Evolutionary conservation across 257 asterid genomes (phyloP).

Genomic region (Solanum piurae): DNA sequence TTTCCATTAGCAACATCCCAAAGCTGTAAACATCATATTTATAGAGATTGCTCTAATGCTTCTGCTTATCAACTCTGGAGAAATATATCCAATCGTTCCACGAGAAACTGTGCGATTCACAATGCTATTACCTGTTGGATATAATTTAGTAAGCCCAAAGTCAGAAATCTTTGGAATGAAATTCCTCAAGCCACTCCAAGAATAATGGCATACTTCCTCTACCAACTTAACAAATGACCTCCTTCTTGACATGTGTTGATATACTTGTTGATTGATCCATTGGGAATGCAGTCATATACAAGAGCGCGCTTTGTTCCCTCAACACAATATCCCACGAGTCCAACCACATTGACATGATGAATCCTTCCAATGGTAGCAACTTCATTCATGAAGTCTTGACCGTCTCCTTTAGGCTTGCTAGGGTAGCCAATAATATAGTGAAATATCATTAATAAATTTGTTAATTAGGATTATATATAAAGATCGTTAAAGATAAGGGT

Average conservation of each 20-base stretch:
- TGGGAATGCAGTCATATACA: background rate
- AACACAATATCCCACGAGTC: no score
- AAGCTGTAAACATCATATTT: conserved; percentile 14
- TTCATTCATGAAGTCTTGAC: no score
- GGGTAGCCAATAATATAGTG: no score
- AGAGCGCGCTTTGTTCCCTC: no score
- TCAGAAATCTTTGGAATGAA: conserved; percentile 5
- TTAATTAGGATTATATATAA: no score
- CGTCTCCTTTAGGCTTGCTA: no score
- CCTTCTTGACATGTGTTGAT: background rate
- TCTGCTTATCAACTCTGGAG: conserved; percentile 10
- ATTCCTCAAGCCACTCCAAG: no score
- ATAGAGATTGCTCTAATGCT: conserved; percentile 5
- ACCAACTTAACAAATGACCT: background rate
- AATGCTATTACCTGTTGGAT: background rate
- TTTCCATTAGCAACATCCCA: background rate
- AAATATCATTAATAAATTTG: no score
- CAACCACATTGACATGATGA: no score
- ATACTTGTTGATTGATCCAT: background rate
- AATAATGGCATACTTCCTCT: background rate
- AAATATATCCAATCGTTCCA: background rate
- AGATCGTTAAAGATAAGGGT: no score
- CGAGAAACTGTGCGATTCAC: background rate
- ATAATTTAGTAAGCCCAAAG: conserved; percentile 7
- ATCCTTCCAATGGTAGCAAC: no score